These are phyloP conservation scores for Immersiporthe knoxdaviesiana DNA, from an alignment of 2,329 filamentous ascomycete genomes.

Conservation along the genomic window DNA sequence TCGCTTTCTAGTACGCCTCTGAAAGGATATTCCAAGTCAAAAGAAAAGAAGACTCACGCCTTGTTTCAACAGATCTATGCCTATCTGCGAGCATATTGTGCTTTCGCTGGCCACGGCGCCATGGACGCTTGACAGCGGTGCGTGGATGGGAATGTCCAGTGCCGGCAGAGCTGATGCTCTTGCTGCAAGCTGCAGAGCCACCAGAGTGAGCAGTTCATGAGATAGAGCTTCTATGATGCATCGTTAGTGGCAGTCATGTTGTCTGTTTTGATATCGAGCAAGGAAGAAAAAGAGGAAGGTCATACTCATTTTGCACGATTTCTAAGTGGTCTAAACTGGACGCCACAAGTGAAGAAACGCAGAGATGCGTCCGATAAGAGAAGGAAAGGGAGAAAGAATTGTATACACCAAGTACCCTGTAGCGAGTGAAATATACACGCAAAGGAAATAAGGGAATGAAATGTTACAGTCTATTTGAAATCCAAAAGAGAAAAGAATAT, in stretches of 20 bases:
- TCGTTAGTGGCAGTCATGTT: neutral
- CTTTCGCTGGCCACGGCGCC: conserved; percentile 75
- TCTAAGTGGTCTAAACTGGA: conserved; percentile 1
- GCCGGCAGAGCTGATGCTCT: conserved; percentile 18
- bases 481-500: neutral
- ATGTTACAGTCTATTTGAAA: neutral
- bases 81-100: conserved; percentile 69
- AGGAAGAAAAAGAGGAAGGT: neutral
- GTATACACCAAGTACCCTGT: neutral
- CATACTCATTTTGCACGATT: conserved; percentile 25
- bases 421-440: neutral
- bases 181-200: conserved; percentile 17
- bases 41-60: conserved; percentile 46
- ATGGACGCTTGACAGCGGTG: conserved; percentile 25
- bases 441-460: neutral
- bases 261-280: neutral
- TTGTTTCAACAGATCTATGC: conserved; percentile 61
- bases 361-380: neutral
- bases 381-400: neutral
- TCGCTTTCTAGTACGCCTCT: no score
- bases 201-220: conserved; percentile 11
- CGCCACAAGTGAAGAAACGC: neutral
- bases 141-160: conserved; percentile 14
- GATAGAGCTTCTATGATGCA: conserved; percentile 1
- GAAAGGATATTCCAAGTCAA: no score